Evolutionary conservation across 1,284 basidiomycete genomes (phyloP).

Genomic region (Ceratobasidium sp.): DNA sequence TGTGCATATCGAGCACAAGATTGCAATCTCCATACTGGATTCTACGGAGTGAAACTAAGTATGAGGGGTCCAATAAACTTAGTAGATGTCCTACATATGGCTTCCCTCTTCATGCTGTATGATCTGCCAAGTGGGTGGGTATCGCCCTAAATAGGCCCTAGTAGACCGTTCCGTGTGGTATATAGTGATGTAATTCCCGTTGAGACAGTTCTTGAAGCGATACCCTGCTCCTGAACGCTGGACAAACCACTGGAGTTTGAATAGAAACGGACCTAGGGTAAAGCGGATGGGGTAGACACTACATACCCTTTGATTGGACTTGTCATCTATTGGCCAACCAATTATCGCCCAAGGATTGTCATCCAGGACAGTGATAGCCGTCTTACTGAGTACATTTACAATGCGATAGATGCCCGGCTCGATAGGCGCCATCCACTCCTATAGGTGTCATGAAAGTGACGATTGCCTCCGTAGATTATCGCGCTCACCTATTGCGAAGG

Average conservation of each 20-base stretch:
- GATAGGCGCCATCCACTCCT: background rate
- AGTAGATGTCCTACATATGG: background rate
- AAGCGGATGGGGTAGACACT: too few species aligned
- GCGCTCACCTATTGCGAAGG: too few species aligned
- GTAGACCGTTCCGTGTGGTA: background rate
- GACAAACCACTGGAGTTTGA: constrained; percentile 13
- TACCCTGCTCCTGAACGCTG: constrained; percentile 15
- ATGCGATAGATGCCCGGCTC: background rate
- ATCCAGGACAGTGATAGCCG: background rate
- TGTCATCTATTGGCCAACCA: background rate
- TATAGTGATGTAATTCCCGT: constrained; percentile 2
- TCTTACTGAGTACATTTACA: background rate
- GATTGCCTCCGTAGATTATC: too few species aligned
- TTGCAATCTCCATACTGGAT: background rate
- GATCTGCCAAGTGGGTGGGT: constrained; percentile 8
- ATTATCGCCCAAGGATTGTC: background rate
- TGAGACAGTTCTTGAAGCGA: constrained; percentile 3
- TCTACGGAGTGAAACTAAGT: background rate
- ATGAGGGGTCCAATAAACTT: background rate
- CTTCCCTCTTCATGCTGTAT: background rate
- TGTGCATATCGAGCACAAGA: constrained; percentile 8
- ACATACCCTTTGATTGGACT: background rate
- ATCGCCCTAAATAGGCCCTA: background rate
- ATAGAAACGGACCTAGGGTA: too few species aligned
- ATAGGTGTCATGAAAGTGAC: background rate